These are phyloP conservation scores for Emiliania huxleyi DNA, from an alignment of 78 protist species.

Conservation along the genomic window DNA sequence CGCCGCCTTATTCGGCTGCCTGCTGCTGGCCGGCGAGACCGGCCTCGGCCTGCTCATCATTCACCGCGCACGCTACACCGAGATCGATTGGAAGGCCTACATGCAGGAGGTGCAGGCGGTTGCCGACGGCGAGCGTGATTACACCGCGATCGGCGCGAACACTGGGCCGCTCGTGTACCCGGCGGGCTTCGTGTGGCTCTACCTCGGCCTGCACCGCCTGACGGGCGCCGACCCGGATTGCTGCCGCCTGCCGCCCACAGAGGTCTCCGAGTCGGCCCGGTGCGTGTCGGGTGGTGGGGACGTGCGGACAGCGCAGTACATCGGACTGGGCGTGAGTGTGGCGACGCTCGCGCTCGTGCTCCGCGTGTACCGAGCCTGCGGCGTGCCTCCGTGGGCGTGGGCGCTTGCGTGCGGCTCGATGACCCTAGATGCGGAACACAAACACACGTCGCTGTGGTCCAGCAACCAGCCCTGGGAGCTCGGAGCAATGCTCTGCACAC, in stretches of 20 bases:
- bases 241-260: not conserved
- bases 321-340: slow-evolving; percentile 55
- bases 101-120: slow-evolving; percentile 51
- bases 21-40: not conserved
- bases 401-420: slow-evolving; percentile 47
- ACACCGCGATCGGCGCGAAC: slow-evolving; percentile 21
- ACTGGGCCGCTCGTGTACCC: slow-evolving; percentile 77
- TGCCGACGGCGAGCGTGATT: slow-evolving; percentile 32
- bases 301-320: slow-evolving; percentile 60
- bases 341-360: slow-evolving; percentile 35
- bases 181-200: slow-evolving; percentile 68
- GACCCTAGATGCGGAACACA: too few species aligned
- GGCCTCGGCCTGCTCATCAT: not conserved
- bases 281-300: slow-evolving; percentile 54
- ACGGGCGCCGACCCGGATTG: slow-evolving; percentile 17
- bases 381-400: slow-evolving; percentile 61
- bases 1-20: too few species aligned
- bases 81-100: slow-evolving; percentile 69
- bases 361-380: not conserved
- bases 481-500: too few species aligned
- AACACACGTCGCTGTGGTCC: too few species aligned
- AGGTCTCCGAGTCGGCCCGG: not conserved
- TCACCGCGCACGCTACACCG: slow-evolving; percentile 33
- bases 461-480: too few species aligned
- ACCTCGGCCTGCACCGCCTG: slow-evolving; percentile 28